phyloP scores from a whole-genome alignment of 2,329 filamentous ascomycete species.

The Fusarium denticulatum region DNA sequence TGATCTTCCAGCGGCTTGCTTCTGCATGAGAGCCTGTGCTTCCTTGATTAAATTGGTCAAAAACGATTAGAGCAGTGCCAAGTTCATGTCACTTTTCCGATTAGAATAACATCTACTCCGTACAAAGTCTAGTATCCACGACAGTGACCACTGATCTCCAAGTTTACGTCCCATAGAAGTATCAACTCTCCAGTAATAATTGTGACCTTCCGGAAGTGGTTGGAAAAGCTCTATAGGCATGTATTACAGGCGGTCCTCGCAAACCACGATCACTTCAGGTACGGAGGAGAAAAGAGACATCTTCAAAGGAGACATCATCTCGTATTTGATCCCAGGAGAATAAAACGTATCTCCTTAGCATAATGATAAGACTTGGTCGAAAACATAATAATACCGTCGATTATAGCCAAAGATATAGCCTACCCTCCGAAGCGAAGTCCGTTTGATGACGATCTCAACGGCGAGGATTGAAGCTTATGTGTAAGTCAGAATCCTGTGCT shows the following conservation, averaged over 20 bases:
- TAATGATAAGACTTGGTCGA: neutral
- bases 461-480: neutral
- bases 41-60: too few species aligned
- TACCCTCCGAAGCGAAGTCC: neutral
- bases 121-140: neutral
- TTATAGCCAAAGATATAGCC: neutral
- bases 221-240: neutral
- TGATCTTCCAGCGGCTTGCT: neutral
- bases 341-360: neutral
- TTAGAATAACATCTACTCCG: too few species aligned
- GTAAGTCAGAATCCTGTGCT: neutral
- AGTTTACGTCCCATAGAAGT: accelerated
- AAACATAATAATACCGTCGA: neutral
- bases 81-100: accelerated
- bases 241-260: neutral
- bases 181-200: too few species aligned
- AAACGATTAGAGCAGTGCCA: neutral
- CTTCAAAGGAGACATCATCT: neutral
- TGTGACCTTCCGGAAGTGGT: neutral
- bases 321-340: neutral
- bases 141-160: neutral
- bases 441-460: neutral
- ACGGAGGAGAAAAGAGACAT: neutral
- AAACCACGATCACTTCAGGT: neutral
- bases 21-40: neutral